A percentile compares a stretch with the other conserved stretches of the same genome.
Evolutionary conservation across 2,329 filamentous ascomycete species (phyloP).

Genomic region (Pestalotiopsis sp.): DNA sequence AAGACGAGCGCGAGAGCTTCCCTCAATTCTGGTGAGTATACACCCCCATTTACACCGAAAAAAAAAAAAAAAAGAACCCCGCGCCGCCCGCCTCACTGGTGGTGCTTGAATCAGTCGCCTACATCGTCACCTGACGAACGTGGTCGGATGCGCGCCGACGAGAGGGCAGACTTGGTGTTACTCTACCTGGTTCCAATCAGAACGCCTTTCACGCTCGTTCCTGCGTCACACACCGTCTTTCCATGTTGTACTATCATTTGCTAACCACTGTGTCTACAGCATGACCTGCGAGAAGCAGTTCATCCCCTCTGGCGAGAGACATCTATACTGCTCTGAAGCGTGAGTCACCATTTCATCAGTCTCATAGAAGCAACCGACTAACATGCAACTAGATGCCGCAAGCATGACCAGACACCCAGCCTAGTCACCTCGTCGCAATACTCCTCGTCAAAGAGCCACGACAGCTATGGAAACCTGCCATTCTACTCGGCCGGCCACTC

Average conservation of each 20-base stretch:
- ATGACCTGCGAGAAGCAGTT: slow-evolving; percentile 72
- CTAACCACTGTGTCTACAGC: slow-evolving; percentile 41
- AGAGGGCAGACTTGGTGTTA: slow-evolving; percentile 12
- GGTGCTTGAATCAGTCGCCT: slow-evolving; percentile 16
- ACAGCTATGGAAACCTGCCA: slow-evolving; percentile 40
- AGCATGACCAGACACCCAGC: slow-evolving; percentile 49
- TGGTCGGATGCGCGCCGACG: slow-evolving; percentile 19
- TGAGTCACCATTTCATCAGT: slow-evolving; percentile 40
- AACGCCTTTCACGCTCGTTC: slow-evolving; percentile 25
- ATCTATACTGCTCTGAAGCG: slow-evolving; percentile 65
- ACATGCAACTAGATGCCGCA: slow-evolving; percentile 49
- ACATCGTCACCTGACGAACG: slow-evolving; percentile 34
- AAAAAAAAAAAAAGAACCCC: too few species aligned
- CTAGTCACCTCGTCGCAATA: slow-evolving; percentile 27
- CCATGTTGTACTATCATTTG: slow-evolving; percentile 12
- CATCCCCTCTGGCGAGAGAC: slow-evolving; percentile 56
- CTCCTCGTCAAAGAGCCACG: slow-evolving; percentile 29
- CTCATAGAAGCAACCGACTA: slow-evolving; percentile 22
- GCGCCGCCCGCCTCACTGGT: slow-evolving; percentile 14
- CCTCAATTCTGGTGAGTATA: slow-evolving; percentile 64
- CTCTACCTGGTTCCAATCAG: slow-evolving; percentile 10
- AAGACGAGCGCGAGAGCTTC: slow-evolving; percentile 64
- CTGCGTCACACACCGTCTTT: slow-evolving; percentile 28
- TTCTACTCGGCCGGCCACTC: slow-evolving; percentile 46
- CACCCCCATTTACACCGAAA: not conserved